Conservation (phyloP, 371 early-diverging fungal genomes). For the Mortierella sp. region DNA sequence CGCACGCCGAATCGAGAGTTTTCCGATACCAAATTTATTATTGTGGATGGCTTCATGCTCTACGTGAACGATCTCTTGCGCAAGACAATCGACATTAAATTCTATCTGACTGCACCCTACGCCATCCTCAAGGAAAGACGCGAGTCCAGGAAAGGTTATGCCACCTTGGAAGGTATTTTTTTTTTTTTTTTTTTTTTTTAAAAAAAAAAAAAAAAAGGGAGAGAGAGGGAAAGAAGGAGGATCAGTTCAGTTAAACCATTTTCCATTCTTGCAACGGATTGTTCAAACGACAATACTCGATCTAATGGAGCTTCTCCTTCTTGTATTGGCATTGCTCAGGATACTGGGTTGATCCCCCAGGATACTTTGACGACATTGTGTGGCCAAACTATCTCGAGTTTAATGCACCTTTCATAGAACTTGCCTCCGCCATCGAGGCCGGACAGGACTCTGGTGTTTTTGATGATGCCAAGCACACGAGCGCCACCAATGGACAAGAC, state of each 20-base stretch:
- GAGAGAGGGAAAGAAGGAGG: too few species aligned
- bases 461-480: too few species aligned
- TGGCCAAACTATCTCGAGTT: constrained; percentile 81
- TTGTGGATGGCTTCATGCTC: constrained; percentile 90
- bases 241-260: not conserved
- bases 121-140: constrained; percentile 73
- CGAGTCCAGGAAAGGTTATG: constrained; percentile 75
- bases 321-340: constrained; percentile 47
- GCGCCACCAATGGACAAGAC: too few species aligned
- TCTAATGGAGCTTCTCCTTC: too few species aligned
- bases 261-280: too few species aligned
- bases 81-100: constrained; percentile 64
- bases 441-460: constrained; percentile 14
- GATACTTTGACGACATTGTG: constrained; percentile 84
- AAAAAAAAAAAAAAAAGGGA: not conserved
- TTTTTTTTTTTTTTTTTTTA: not conserved
- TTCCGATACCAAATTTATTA: constrained; percentile 53
- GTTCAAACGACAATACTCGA: too few species aligned
- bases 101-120: constrained; percentile 71
- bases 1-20: not conserved
- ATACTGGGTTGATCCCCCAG: constrained; percentile 87
- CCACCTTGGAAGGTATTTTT: constrained; percentile 76
- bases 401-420: constrained; percentile 55
- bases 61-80: constrained; percentile 59
- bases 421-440: constrained; percentile 15